Base-by-base conservation (phyloP, 2,329 filamentous ascomycete species). In the Chaetomium sp. region DNA sequence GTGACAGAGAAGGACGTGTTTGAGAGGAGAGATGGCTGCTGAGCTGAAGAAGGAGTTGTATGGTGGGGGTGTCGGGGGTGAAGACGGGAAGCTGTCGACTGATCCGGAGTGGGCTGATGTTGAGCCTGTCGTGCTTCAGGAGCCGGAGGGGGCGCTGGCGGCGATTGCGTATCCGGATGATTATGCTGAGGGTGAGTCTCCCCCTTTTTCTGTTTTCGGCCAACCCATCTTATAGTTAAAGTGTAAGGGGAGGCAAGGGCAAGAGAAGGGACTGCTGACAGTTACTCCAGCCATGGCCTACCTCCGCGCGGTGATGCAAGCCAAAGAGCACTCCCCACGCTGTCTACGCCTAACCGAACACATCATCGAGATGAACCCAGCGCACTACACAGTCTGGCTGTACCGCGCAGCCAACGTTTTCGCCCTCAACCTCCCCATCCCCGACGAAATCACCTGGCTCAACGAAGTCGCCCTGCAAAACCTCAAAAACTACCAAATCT, bases 401-500 rank as follows among this genome's bases (percentile, higher is more conserved):
- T 99, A 95, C 76, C 88, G 94, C 59, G 90, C 91, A 63, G 84
- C 86, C 66, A 88, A 87, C 52, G 74, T 97, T 49, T 80, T 86
- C 61, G 78, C 82, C 3, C 76, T 95, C 33, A 71, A 80, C 48
- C 78, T 86, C 48, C 75, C 85, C 53, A 75, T 94, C 45, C 72
- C 76, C 2, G 79, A 86, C 57, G 94, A 99, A 71, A 78, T 96
- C 47, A 74, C 76, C 44, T 99, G 92, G 91, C 78, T 99, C 51
- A 95, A 96, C 71, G 76, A 83, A 9, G 84, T 94, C 34, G 89
- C 92, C 9, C 76, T 95, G 52, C 78, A 82, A 55, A 87, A 96
- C 69, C 84, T 95, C 66, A 99, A 99, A 72, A 99, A 97, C 75
- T 99, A 99, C 75, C 94, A 99, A 74, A 99, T 99, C 71, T 99